Evolutionary conservation across 352 stramenopile genomes (phyloP).

Genomic region (Phytophthora citricola): DNA sequence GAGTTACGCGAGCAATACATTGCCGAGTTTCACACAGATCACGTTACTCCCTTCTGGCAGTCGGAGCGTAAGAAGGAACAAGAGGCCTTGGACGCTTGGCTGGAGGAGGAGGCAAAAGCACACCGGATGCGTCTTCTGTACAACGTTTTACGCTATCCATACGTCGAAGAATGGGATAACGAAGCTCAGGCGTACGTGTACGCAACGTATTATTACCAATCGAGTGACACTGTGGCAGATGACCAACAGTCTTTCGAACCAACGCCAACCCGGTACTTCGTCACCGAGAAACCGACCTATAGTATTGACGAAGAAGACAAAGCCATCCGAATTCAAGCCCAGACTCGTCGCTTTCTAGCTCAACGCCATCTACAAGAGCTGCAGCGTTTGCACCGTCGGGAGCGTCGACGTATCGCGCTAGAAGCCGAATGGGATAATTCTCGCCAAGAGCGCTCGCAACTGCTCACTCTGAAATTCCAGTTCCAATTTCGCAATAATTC

Average conservation of each 20-base stretch:
- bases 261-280: conserved; percentile 25
- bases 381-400: conserved; percentile 40
- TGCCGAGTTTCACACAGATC: conserved; percentile 56
- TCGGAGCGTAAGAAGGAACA: conserved; percentile 66
- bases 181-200: conserved; percentile 51
- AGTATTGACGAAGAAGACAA: conserved; percentile 68
- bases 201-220: conserved; percentile 28
- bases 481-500: conserved; percentile 28
- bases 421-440: conserved; percentile 52
- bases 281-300: conserved; percentile 62
- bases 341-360: conserved; percentile 49
- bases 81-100: conserved; percentile 52
- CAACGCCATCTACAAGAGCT: conserved; percentile 37
- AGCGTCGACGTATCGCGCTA: conserved; percentile 32
- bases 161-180: conserved; percentile 66
- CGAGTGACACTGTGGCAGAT: conserved; percentile 1
- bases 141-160: conserved; percentile 59
- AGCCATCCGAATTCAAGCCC: conserved; percentile 48
- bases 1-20: conserved; percentile 59
- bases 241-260: conserved; percentile 24
- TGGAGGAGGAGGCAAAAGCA: conserved; percentile 38
- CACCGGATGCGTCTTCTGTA: conserved; percentile 47
- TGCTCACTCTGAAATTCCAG: conserved; percentile 49
- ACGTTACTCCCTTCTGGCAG: conserved; percentile 73
- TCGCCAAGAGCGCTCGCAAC: conserved; percentile 50